Percentiles rank a stretch among this genome's conserved stretches.
Conservation (phyloP, 129 eudicot genomes). For the Centella asiatica region DNA sequence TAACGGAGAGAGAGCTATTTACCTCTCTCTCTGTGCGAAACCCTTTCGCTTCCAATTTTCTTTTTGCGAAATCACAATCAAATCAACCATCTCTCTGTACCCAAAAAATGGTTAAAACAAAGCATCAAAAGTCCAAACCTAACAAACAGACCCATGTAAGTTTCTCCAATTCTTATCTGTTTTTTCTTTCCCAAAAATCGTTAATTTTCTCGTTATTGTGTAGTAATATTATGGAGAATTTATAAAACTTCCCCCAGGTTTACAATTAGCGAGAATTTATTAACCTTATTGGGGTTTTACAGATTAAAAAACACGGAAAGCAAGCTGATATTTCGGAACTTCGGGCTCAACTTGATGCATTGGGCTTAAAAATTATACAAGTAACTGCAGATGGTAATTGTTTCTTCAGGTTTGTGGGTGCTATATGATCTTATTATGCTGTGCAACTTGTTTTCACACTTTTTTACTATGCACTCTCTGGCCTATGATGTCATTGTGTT, state of each 20-base stretch:
- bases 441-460: neutral
- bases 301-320: constrained; percentile 63
- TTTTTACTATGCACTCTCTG: neutral
- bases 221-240: no score
- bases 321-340: constrained; percentile 59
- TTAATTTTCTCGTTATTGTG: no score
- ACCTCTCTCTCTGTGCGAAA: no score
- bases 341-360: constrained; percentile 66
- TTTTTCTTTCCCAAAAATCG: no score
- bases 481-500: neutral
- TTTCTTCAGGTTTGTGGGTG: constrained; percentile 75
- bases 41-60: constrained; percentile 5
- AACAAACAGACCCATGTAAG: constrained; percentile 51
- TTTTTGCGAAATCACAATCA: constrained; percentile 6
- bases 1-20: no score
- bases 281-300: constrained; percentile 13
- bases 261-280: no score
- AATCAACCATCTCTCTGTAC: neutral
- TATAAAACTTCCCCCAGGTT: no score
- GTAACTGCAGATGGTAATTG: constrained; percentile 94
- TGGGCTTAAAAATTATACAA: constrained; percentile 62
- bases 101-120: constrained; percentile 57
- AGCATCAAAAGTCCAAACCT: constrained; percentile 60
- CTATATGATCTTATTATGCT: neutral
- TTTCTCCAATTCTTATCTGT: no score